Evolutionary conservation across 805 yeast species (phyloP).

Genomic region (Zygosaccharomyces rouxii): DNA sequence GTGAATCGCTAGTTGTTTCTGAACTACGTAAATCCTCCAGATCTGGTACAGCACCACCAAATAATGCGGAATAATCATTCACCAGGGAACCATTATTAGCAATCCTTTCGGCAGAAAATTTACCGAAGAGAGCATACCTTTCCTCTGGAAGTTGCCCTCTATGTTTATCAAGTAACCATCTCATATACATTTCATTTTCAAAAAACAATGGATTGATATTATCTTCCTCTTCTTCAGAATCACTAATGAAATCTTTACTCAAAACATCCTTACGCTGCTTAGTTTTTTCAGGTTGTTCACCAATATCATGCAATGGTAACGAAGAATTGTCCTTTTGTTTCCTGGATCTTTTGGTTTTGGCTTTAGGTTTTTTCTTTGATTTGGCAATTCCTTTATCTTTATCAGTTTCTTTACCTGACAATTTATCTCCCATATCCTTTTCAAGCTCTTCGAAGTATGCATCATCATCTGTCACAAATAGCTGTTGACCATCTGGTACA

Average conservation of each 20-base stretch:
- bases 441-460: conserved; percentile 29
- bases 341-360: neutral
- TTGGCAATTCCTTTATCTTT: conserved; percentile 30
- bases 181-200: conserved; percentile 36
- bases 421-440: conserved; percentile 4
- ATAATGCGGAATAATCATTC: conserved; percentile 25
- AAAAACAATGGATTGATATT: conserved; percentile 26
- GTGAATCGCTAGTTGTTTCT: conserved; percentile 5
- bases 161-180: conserved; percentile 29
- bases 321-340: conserved; percentile 5
- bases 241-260: conserved; percentile 33
- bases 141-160: conserved; percentile 27
- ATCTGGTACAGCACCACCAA: conserved; percentile 29
- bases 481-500: conserved; percentile 15
- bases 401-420: conserved; percentile 8
- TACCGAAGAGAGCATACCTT: conserved; percentile 21
- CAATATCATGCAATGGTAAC: conserved; percentile 16
- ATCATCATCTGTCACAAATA: conserved; percentile 18
- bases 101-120: conserved; percentile 31
- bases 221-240: conserved; percentile 32
- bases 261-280: conserved; percentile 15
- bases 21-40: conserved; percentile 4
- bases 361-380: conserved; percentile 16
- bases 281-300: conserved; percentile 6
- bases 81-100: conserved; percentile 18